A percentile compares a stretch with the other conserved stretches of the same genome.
phyloP scores from a whole-genome alignment of 345 rosid genomes.

The Aquilaria malaccensis region DNA sequence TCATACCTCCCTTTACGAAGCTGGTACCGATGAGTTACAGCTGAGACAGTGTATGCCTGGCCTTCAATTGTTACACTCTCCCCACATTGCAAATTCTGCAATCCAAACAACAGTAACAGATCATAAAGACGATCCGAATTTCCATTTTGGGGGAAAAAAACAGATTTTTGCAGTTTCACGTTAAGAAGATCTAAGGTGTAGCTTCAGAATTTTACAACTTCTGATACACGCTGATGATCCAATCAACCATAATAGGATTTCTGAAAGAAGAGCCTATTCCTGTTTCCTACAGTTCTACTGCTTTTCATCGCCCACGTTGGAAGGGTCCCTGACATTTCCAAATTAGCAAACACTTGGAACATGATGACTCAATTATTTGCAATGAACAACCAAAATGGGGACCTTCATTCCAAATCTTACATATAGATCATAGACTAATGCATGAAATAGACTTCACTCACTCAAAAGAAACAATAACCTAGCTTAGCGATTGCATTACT shows the following conservation, averaged over 20 bases:
- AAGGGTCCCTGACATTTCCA: conserved; percentile 16
- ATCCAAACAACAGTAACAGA: conserved; percentile 2
- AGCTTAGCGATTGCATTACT: background rate
- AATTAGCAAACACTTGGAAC: conserved; percentile 15
- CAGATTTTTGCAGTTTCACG: conserved; percentile 2
- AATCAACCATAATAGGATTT: conserved; percentile 7
- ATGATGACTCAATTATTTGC: conserved; percentile 3
- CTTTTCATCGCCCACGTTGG: conserved; percentile 7
- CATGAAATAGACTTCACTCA: no score
- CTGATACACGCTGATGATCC: background rate
- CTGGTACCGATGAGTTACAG: conserved; percentile 84
- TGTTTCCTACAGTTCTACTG: conserved; percentile 11
- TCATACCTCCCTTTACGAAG: conserved; percentile 88
- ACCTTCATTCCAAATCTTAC: conserved; percentile 4
- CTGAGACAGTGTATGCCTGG: conserved; percentile 64
- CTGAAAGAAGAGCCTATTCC: background rate
- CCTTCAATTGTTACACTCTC: conserved; percentile 89
- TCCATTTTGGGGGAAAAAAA: conserved; percentile 2
- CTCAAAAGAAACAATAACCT: background rate
- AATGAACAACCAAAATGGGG: conserved; percentile 8
- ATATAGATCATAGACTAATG: background rate
- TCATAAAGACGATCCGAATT: background rate
- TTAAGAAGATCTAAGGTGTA: background rate
- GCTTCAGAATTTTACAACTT: conserved; percentile 6
- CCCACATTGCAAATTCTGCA: conserved; percentile 86